Evolutionary conservation across 2,329 filamentous ascomycete species (phyloP).

Genomic region (Eutypella sp.): DNA sequence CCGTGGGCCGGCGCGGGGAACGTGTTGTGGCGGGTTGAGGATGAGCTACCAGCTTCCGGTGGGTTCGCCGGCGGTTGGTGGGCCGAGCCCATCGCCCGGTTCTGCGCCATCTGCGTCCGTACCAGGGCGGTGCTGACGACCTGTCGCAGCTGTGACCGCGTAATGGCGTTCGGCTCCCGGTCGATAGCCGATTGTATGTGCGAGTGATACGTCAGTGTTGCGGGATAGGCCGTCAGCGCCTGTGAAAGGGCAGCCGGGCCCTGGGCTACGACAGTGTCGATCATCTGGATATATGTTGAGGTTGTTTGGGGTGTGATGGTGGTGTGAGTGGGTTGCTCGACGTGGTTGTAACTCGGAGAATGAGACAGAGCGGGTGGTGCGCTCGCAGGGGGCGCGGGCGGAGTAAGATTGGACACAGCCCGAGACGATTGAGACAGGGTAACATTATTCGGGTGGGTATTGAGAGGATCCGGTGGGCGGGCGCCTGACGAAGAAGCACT

Average conservation of each 20-base stretch:
- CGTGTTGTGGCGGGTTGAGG: constrained; percentile 1
- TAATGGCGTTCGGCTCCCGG: constrained; percentile 42
- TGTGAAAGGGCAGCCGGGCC: constrained; percentile 44
- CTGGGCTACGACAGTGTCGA: constrained; percentile 48
- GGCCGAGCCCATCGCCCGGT: constrained; percentile 22
- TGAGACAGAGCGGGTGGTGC: constrained; percentile 21
- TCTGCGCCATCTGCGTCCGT: constrained; percentile 41
- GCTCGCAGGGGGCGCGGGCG: constrained; percentile 17
- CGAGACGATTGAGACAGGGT: constrained; percentile 6
- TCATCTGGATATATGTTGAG: constrained; percentile 43
- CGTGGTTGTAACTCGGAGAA: constrained; percentile 21
- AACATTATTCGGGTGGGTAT: constrained; percentile 4
- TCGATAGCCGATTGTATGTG: constrained; percentile 49
- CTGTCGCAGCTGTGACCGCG: constrained; percentile 45
- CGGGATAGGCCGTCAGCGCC: constrained; percentile 42
- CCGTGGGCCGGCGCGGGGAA: constrained; percentile 1
- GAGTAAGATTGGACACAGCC: constrained; percentile 5
- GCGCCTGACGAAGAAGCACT: constrained; percentile 5
- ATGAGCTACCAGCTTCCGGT: constrained; percentile 7
- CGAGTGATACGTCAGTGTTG: constrained; percentile 41
- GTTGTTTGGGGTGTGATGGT: constrained; percentile 30
- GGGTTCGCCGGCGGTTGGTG: constrained; percentile 17
- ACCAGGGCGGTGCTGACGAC: constrained; percentile 43
- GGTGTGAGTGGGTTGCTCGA: constrained; percentile 27
- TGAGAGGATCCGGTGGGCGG: constrained; percentile 12